Conservation (phyloP, 129 eudicot genomes). For the Chrysanthemum seticuspe region DNA sequence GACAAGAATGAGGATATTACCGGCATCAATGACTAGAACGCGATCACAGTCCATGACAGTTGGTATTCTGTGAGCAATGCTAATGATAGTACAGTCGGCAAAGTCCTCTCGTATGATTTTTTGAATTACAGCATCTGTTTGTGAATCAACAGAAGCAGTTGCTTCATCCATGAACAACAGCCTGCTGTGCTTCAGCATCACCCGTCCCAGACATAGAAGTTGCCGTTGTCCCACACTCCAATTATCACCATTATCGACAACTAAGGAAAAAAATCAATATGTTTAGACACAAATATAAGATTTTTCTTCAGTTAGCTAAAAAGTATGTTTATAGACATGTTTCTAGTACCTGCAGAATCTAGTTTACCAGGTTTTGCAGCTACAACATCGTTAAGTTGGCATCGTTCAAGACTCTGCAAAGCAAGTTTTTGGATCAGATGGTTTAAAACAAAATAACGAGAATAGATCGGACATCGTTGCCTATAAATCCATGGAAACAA, state of each 20-base stretch:
- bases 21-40: slow-evolving; percentile 85
- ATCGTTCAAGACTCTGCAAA: slow-evolving; percentile 77
- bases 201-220: slow-evolving; percentile 83
- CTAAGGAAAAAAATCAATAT: slow-evolving; percentile 26
- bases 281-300: background rate
- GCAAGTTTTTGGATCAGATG: slow-evolving; percentile 12
- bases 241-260: slow-evolving; percentile 78
- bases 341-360: slow-evolving; percentile 61
- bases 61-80: slow-evolving; percentile 96
- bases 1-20: slow-evolving; percentile 25
- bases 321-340: background rate
- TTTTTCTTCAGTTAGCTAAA: background rate
- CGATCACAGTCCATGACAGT: slow-evolving; percentile 93
- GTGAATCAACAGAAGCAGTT: slow-evolving; percentile 97
- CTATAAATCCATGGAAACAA: background rate
- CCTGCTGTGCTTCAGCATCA: slow-evolving; percentile 72
- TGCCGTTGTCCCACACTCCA: slow-evolving; percentile 98
- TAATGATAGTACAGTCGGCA: slow-evolving; percentile 67
- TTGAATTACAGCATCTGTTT: slow-evolving; percentile 84
- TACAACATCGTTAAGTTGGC: slow-evolving; percentile 90
- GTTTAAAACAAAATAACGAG: background rate
- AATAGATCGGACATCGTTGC: background rate
- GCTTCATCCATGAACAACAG: slow-evolving; percentile 94
- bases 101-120: slow-evolving; percentile 83
- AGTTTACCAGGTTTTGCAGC: slow-evolving; percentile 82